These are phyloP conservation scores for Spiraea crenata DNA, from an alignment of 331 rosid genomes.

Conservation along the genomic window DNA sequence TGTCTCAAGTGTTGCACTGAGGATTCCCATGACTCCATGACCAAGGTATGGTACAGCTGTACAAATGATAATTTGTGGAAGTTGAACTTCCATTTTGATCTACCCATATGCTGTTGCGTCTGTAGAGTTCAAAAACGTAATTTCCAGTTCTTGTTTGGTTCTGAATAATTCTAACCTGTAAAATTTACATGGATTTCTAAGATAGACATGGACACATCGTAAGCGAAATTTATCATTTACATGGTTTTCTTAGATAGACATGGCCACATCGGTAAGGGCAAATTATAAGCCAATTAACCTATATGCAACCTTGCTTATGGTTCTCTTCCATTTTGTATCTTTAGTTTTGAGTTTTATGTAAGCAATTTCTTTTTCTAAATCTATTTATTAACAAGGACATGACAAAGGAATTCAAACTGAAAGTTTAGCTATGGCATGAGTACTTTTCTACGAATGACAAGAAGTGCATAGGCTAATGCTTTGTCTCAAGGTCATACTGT, in stretches of 20 bases:
- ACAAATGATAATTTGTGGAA: conserved; percentile 1
- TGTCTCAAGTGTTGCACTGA: conserved; percentile 80
- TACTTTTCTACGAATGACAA: too few relatives aligned
- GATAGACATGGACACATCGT: not conserved
- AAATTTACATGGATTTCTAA: not conserved
- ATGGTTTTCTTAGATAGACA: not conserved
- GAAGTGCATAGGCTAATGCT: too few relatives aligned
- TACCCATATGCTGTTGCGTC: not conserved
- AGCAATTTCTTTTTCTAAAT: too few relatives aligned
- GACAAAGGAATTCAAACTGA: too few relatives aligned
- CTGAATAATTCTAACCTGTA: not conserved
- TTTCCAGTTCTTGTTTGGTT: not conserved
- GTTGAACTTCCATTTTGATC: conserved; percentile 8
- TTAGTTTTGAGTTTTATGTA: not conserved
- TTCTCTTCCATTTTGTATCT: not conserved
- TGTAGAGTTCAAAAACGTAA: too few relatives aligned
- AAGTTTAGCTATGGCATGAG: too few relatives aligned
- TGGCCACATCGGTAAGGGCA: not conserved
- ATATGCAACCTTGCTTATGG: not conserved
- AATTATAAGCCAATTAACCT: not conserved
- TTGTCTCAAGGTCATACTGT: too few relatives aligned
- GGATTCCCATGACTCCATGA: conserved; percentile 74
- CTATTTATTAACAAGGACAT: too few relatives aligned
- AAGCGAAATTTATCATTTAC: not conserved
- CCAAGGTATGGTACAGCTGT: conserved; percentile 50